Conservation (phyloP, 2,329 filamentous ascomycete genomes). For the Calonectria pseudoreteaudii region DNA sequence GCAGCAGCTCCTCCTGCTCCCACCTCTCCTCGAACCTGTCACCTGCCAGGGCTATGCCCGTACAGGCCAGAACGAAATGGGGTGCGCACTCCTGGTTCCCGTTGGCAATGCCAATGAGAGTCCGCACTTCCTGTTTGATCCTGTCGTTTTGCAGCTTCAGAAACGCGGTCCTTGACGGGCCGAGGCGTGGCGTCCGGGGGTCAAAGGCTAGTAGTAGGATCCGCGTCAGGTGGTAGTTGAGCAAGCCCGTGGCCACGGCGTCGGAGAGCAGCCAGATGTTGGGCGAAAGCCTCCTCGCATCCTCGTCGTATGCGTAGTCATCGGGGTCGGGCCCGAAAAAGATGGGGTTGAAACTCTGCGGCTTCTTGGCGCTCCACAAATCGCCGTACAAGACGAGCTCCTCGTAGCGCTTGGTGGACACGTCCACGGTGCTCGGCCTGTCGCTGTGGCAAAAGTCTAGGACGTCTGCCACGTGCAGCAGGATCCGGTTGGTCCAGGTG, state of each 20-base stretch:
- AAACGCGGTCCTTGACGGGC: constrained; percentile 12
- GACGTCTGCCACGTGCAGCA: constrained; percentile 16
- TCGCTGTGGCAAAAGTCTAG: constrained; percentile 19
- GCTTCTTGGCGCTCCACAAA: constrained; percentile 33
- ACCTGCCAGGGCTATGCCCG: constrained; percentile 42
- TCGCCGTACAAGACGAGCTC: constrained; percentile 30
- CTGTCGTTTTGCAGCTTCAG: constrained; percentile 29
- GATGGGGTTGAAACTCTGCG: constrained; percentile 33
- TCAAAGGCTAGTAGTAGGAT: constrained; percentile 36
- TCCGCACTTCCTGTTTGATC: constrained; percentile 32
- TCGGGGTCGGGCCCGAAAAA: not conserved
- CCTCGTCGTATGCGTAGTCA: not conserved
- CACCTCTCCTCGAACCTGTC: constrained; percentile 50
- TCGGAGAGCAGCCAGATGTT: constrained; percentile 32
- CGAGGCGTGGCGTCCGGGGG: constrained; percentile 29
- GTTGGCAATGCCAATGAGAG: constrained; percentile 32
- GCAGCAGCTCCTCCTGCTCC: constrained; percentile 51
- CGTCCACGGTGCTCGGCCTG: not conserved
- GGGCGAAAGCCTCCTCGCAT: constrained; percentile 12
- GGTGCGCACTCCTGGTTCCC: constrained; percentile 18
- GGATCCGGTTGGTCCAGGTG: constrained; percentile 15
- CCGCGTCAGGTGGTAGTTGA: constrained; percentile 34
- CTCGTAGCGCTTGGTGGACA: constrained; percentile 3
- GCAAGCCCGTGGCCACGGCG: constrained; percentile 31
- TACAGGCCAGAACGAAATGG: constrained; percentile 25